phyloP scores from a whole-genome alignment of 2,329 filamentous ascomycete species.

The Paracoccidioides lutzii region DNA sequence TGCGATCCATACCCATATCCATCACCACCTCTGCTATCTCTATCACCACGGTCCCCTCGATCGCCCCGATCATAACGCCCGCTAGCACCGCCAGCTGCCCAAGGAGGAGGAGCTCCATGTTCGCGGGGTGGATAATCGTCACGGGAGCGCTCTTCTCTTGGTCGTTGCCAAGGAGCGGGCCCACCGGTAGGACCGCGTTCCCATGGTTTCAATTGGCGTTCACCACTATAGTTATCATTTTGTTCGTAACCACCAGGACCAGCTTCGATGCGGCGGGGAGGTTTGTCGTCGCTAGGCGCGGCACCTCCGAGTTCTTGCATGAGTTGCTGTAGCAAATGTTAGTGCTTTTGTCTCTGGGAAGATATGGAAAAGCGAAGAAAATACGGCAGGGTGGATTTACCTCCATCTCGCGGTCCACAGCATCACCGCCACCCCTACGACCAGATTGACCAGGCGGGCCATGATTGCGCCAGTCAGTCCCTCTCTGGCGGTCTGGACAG shows the following conservation, averaged over 20 bases:
- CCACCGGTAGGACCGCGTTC: constrained; percentile 67
- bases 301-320: constrained; percentile 92
- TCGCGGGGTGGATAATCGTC: constrained; percentile 29
- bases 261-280: constrained; percentile 75
- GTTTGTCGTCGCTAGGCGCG: constrained; percentile 46
- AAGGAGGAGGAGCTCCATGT: constrained; percentile 17
- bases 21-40: constrained; percentile 13
- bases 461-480: constrained; percentile 82
- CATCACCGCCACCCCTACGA: constrained; percentile 60
- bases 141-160: constrained; percentile 42
- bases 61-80: constrained; percentile 29
- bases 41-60: constrained; percentile 32
- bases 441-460: constrained; percentile 36
- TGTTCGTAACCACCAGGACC: constrained; percentile 54
- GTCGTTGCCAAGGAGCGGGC: constrained; percentile 63
- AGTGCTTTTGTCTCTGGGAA: constrained; percentile 23
- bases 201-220: constrained; percentile 64
- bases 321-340: constrained; percentile 54
- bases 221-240: constrained; percentile 27
- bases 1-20: constrained; percentile 21
- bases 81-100: constrained; percentile 20
- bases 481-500: constrained; percentile 86
- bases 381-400: constrained; percentile 41
- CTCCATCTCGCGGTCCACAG: constrained; percentile 88
- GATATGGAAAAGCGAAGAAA: background rate